Conservation (phyloP, 1,139 yeast genomes). For the Nakaseomyces kungkrabaensis region DNA sequence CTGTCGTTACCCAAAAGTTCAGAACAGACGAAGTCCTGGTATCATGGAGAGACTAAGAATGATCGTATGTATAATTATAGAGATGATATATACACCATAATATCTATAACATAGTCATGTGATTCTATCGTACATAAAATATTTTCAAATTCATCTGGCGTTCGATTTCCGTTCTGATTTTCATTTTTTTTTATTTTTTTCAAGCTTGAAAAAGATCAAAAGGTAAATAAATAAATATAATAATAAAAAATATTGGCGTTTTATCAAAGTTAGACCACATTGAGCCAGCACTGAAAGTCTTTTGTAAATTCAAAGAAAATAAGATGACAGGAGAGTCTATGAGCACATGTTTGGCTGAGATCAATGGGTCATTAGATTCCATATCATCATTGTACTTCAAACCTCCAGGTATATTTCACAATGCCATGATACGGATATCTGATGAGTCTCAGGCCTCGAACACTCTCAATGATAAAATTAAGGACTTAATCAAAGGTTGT, state of each 20-base stretch:
- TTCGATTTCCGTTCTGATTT: not conserved
- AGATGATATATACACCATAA: not conserved
- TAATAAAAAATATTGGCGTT: not conserved
- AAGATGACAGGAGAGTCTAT: not conserved
- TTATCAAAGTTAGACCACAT: not conserved
- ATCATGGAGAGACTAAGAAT: constrained; percentile 57
- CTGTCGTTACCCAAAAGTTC: constrained; percentile 88
- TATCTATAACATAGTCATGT: no score
- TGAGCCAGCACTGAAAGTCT: not conserved
- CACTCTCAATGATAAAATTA: constrained; percentile 16
- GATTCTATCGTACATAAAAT: no score
- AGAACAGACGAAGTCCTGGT: constrained; percentile 89
- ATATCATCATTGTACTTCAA: constrained; percentile 25
- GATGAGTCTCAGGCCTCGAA: constrained; percentile 11
- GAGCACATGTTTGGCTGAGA: constrained; percentile 18
- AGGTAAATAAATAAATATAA: not conserved
- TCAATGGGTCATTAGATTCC: constrained; percentile 21
- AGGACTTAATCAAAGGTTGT: constrained; percentile 25
- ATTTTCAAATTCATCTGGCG: not conserved
- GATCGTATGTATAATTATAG: not conserved
- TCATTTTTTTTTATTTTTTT: no score
- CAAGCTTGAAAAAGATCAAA: not conserved
- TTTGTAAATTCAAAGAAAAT: not conserved
- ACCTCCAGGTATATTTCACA: constrained; percentile 30
- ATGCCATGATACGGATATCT: constrained; percentile 20